Evolutionary conservation across 2,329 filamentous ascomycete species (phyloP).

Genomic region (Aspergillus ruber): DNA sequence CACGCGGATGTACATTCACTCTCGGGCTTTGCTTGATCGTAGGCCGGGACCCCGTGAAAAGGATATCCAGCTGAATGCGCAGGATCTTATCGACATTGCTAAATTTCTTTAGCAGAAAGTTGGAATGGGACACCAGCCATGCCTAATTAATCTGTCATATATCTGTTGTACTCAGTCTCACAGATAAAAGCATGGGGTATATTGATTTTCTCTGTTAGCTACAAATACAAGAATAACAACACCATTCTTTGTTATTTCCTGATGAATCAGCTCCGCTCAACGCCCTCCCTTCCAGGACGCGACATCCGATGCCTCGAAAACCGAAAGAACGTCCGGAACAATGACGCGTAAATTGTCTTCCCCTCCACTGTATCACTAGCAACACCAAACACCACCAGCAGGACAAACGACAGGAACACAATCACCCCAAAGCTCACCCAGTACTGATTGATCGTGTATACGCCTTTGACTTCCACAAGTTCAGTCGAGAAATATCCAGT

Average conservation of each 20-base stretch:
- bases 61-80: too few species aligned
- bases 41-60: too few species aligned
- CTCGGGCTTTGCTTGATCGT: too few species aligned
- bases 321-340: conserved; percentile 31
- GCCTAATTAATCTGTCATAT: too few species aligned
- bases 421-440: conserved; percentile 64
- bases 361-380: conserved; percentile 54
- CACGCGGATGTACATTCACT: too few species aligned
- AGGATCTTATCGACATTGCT: too few species aligned
- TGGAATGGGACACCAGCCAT: too few species aligned
- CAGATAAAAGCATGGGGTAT: too few species aligned
- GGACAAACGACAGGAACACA: conserved; percentile 52
- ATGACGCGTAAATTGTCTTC: conserved; percentile 45
- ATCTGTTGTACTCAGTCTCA: too few species aligned
- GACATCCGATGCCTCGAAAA: conserved; percentile 24
- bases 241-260: not conserved
- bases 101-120: too few species aligned
- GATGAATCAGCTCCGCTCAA: not conserved
- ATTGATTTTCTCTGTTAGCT: too few species aligned
- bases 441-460: conserved; percentile 58
- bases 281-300: conserved; percentile 1
- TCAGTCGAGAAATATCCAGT: conserved; percentile 67
- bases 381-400: conserved; percentile 52
- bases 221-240: not conserved
- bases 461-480: conserved; percentile 49